Evolutionary conservation across 768 basidiomycete genomes (phyloP).

Genomic region (Hysterangium stoloniferum): DNA sequence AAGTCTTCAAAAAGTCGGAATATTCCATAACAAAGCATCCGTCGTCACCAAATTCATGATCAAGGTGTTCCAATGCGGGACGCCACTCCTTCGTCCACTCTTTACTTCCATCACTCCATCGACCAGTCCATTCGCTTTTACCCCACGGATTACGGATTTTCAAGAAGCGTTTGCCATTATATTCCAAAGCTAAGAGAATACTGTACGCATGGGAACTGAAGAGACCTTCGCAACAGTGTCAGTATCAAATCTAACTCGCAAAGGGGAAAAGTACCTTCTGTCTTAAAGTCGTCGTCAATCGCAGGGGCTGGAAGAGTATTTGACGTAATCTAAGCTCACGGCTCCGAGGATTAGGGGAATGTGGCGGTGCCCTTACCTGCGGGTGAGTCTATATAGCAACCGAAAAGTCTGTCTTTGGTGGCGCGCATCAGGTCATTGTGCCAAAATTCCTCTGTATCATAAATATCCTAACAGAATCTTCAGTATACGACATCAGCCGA

Average conservation of each 20-base stretch:
- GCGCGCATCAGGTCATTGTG: slow-evolving; percentile 42
- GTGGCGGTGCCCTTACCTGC: slow-evolving; percentile 6
- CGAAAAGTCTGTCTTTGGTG: slow-evolving; percentile 45
- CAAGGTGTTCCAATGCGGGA: slow-evolving; percentile 30
- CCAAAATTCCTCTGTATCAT: slow-evolving; percentile 46
- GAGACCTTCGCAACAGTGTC: slow-evolving; percentile 13
- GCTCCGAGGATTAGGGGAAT: too few species aligned
- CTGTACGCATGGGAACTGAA: slow-evolving; percentile 35
- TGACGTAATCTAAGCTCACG: too few species aligned
- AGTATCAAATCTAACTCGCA: too few species aligned
- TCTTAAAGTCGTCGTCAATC: too few species aligned
- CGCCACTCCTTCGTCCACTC: slow-evolving; percentile 52
- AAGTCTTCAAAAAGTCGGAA: slow-evolving; percentile 11
- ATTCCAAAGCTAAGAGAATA: slow-evolving; percentile 36
- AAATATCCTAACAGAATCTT: slow-evolving; percentile 41
- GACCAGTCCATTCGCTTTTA: slow-evolving; percentile 39
- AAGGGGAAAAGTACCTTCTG: too few species aligned
- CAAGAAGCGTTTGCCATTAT: slow-evolving; percentile 39
- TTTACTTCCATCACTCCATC: slow-evolving; percentile 48
- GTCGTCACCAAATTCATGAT: slow-evolving; percentile 41
- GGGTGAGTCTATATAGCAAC: slow-evolving; percentile 35
- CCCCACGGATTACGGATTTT: slow-evolving; percentile 48
- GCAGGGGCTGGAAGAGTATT: too few species aligned
- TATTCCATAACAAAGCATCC: slow-evolving; percentile 51
- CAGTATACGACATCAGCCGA: too few species aligned